Evolutionary conservation across 2,329 filamentous ascomycete species (phyloP).

Genomic region (Monilinia fructigena): DNA sequence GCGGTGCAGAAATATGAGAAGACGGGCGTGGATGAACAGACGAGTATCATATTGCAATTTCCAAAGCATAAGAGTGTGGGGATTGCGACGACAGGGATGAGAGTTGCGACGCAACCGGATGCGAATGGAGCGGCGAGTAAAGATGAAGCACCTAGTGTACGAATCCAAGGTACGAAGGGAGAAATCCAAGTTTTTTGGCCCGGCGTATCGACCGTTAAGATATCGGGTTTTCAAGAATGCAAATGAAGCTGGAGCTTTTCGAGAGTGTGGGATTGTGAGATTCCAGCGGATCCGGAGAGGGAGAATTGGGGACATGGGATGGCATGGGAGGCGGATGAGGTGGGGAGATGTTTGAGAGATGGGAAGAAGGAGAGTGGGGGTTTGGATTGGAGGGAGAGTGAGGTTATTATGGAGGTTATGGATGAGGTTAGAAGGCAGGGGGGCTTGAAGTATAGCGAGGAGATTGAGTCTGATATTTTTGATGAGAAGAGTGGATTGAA

Average conservation of each 20-base stretch:
- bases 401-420: conserved; percentile 60
- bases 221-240: conserved; percentile 52
- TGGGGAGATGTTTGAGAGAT: conserved; percentile 60
- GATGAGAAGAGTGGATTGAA: conserved; percentile 62
- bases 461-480: conserved; percentile 62
- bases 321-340: conserved; percentile 72
- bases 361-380: conserved; percentile 60
- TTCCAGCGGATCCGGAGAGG: conserved; percentile 45
- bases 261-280: conserved; percentile 40
- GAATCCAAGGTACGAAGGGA: conserved; percentile 64
- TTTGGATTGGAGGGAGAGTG: conserved; percentile 60
- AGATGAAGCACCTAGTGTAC: conserved; percentile 54
- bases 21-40: conserved; percentile 62
- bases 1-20: conserved; percentile 58
- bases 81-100: conserved; percentile 56
- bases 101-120: conserved; percentile 51
- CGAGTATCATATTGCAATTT: conserved; percentile 62
- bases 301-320: conserved; percentile 57
- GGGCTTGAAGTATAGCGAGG: conserved; percentile 60
- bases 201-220: conserved; percentile 55
- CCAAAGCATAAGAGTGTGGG: conserved; percentile 58
- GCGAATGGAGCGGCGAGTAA: conserved; percentile 46
- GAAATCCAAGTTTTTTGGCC: conserved; percentile 64
- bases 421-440: conserved; percentile 46
- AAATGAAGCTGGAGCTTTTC: conserved; percentile 30